Base-by-base conservation (phyloP, 148 eudicot species). In the Rhododendron molle region DNA sequence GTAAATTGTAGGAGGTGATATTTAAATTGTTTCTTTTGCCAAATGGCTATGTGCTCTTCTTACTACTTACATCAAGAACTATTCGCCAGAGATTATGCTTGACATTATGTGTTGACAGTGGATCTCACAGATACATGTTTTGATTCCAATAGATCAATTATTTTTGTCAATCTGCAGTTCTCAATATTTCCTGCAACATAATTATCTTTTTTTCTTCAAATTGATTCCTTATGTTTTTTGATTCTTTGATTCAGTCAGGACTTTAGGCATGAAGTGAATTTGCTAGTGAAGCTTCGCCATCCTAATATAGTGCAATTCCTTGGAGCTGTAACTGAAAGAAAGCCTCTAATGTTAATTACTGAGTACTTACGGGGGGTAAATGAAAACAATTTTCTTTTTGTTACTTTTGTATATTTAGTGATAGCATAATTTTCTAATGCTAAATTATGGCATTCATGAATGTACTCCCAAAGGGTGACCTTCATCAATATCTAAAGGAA, bases 211-310 rank as follows among this genome's bases (percentile, higher is more conserved):
- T 58, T 14, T 34, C 78, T 77, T 65, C 8, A 40, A 56, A 78
- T 20, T 38, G 65, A 40, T 71, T 81, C 76, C 46, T 52, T 38
- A 65, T 52, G 58, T 23, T 85, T 74, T 58, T 3, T 73, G 73
- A 36, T 76, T 85, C 77, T 82, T 52, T 85, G 83, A 46, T 87
- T 84, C 92, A 97, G 99, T 87, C 96, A 95, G 95, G 98, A 97
- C 91, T 97, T 97, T 92, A 92, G 99, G 91, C 98, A 97, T 85
- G 99, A 97, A 92, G 99, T 97, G 83, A 93, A 90, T 88, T 92
- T 95, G 91, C 94, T 97, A 49, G 99, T 97, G 89, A 97, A 97
- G 90, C 98, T 97, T 87, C 99, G 99, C 83, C 99, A 96, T 90
- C 99, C 99, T 81, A 97, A 97, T 87, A 93, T 97, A 84, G 99